Evolutionary conservation across 495 filamentous ascomycete species (phyloP), one percentile per base, ranked within the genome.

Genomic region (Talaromyces trachyspermus): DNA sequence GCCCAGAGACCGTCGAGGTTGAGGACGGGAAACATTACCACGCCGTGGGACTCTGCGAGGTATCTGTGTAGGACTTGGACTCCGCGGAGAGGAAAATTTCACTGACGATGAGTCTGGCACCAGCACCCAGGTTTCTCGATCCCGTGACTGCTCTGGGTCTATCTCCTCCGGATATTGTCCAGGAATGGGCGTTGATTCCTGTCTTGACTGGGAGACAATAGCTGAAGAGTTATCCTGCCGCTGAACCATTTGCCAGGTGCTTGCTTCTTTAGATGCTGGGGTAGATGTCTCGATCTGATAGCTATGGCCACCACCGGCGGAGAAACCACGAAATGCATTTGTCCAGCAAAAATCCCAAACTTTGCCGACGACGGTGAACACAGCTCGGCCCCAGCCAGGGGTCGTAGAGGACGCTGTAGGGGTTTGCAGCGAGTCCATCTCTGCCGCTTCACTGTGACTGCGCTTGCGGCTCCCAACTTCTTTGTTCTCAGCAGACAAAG

Each of bases 331-430:
- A 58, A 95, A 90, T 0, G 84, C 77, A 8, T 79, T 77, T 1
- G 72, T 70, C 56, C 72, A 84, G 72, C 88, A 92, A 50, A 94
- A 88, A 56, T 89, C 77, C 71, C 85, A 86, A 7, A 92, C 80
- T 60, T 83, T 90, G 5, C 86, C 86, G 6, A 88, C 81, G 20
- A 85, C 76, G 25, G 70, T 70, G 35, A 78, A 66, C 20, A 77
- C 70, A 4, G 65, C 64, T 33, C 56, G 72, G 12, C 68, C 69
- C 69, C 70, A 72, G 53, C 72, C 64, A 9, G 15, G 19, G 23
- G 32, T 56, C 18, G 25, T 10, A 7, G 36, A 5, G 8, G 17
- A 60, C 44, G 22, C 55, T 55, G 15, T 46, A 29, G 25, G 52
- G 48, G 48, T 44, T 50, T 20, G 55, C 43, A 48, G 46, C 47